Conservation (phyloP, 495 filamentous ascomycete genomes). For the Penicillium longicatenatum region DNA sequence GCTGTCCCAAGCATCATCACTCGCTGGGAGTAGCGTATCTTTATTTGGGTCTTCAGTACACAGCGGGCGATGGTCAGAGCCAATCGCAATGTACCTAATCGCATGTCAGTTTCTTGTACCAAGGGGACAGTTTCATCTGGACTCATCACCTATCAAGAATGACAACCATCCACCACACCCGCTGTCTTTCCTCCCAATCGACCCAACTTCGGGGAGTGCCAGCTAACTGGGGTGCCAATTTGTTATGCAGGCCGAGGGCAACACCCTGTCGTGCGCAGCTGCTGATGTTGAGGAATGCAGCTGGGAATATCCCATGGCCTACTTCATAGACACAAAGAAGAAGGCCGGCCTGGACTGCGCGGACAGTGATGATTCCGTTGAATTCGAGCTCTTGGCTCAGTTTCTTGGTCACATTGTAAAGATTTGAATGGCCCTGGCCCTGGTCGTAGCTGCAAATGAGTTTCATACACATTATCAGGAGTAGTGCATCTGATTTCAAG, state of each 20-base stretch:
- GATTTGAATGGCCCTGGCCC: neutral
- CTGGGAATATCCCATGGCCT: neutral
- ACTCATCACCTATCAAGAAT: constrained; percentile 1
- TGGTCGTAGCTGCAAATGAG: neutral
- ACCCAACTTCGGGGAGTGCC: neutral
- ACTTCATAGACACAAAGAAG: constrained; percentile 3
- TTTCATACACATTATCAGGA: constrained; percentile 1
- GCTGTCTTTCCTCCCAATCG: constrained; percentile 4
- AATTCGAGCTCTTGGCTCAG: neutral
- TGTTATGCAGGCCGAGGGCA: constrained; percentile 1
- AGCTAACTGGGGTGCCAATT: constrained; percentile 1
- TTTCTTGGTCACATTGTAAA: neutral
- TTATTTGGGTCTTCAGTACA: constrained; percentile 5
- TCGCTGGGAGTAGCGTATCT: neutral
- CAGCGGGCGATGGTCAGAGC: neutral
- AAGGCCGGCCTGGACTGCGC: neutral
- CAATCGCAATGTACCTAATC: constrained; percentile 1
- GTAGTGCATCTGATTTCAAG: neutral
- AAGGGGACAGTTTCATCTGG: neutral
- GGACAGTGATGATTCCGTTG: neutral
- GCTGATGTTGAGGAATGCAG: neutral
- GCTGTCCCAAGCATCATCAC: neutral
- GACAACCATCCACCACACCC: constrained; percentile 4
- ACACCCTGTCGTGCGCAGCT: neutral
- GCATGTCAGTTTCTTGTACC: neutral